A percentile compares a stretch with the other conserved stretches of the same genome.
These are phyloP conservation scores for Geosmithia morbida DNA, from an alignment of 2,329 filamentous ascomycete genomes.

Conservation along the genomic window DNA sequence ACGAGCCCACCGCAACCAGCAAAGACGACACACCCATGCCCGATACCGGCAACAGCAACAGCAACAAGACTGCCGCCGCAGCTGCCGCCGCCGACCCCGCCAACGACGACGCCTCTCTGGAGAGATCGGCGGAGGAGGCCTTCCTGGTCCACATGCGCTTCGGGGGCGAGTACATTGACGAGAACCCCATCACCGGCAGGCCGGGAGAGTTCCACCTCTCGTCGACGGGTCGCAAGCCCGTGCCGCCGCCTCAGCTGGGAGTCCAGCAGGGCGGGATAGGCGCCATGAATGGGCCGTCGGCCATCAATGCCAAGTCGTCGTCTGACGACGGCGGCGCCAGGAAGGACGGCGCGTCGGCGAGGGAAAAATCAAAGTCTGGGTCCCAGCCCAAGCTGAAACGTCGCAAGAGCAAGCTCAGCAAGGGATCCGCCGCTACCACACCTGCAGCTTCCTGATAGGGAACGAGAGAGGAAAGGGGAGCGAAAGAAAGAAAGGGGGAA, in stretches of 20 bases:
- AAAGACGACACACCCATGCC: slow-evolving; percentile 34
- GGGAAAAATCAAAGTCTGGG: slow-evolving; percentile 28
- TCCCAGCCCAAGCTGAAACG: slow-evolving; percentile 27
- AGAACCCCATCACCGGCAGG: slow-evolving; percentile 52
- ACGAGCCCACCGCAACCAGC: slow-evolving; percentile 7
- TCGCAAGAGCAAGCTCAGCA: slow-evolving; percentile 28
- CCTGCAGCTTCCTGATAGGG: slow-evolving; percentile 8
- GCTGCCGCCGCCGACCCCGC: slow-evolving; percentile 14
- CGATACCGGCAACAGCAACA: slow-evolving; percentile 12
- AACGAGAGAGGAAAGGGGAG: not conserved
- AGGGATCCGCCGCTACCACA: slow-evolving; percentile 13
- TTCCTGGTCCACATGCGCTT: slow-evolving; percentile 41
- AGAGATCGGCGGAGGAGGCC: slow-evolving; percentile 41
- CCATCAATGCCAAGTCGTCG: slow-evolving; percentile 21
- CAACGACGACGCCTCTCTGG: slow-evolving; percentile 22
- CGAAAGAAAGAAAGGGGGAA: not conserved
- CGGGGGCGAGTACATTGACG: slow-evolving; percentile 51
- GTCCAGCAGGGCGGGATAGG: slow-evolving; percentile 14
- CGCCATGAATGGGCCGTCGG: slow-evolving; percentile 17
- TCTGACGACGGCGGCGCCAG: slow-evolving; percentile 17
- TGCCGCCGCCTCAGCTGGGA: slow-evolving; percentile 15
- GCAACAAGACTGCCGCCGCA: not conserved
- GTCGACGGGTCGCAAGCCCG: slow-evolving; percentile 40
- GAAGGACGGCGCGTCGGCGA: slow-evolving; percentile 22
- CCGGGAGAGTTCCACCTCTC: slow-evolving; percentile 52